phyloP scores from a whole-genome alignment of 352 stramenopile species.

The Phytophthora pseudosyringae region DNA sequence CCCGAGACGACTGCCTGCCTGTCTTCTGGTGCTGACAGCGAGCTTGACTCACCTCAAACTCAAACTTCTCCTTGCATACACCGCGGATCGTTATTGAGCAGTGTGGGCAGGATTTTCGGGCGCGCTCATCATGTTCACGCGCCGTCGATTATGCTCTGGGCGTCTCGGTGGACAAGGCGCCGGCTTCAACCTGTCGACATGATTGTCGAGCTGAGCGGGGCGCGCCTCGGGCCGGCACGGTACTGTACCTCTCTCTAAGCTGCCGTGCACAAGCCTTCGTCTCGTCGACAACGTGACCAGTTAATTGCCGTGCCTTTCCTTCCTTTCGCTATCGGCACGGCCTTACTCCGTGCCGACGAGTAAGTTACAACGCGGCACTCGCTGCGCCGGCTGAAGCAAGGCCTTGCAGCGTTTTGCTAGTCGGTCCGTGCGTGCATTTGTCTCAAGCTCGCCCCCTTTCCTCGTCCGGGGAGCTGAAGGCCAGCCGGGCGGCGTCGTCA shows the following conservation, averaged over 20 bases:
- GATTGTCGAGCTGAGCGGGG: slow-evolving; percentile 16
- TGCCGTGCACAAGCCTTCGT: slow-evolving; percentile 1
- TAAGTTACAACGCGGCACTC: too few relatives aligned
- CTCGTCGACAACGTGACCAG: slow-evolving; percentile 3
- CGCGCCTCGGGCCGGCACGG: background rate
- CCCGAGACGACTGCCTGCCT: too few relatives aligned
- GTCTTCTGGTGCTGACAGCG: too few relatives aligned
- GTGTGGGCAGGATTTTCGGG: slow-evolving; percentile 14
- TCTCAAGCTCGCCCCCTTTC: slow-evolving; percentile 15
- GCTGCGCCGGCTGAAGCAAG: background rate
- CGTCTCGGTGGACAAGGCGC: slow-evolving; percentile 23
- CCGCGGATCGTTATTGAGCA: slow-evolving; percentile 5
- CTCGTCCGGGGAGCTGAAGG: slow-evolving; percentile 21
- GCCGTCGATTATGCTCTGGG: slow-evolving; percentile 16
- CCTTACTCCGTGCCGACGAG: too few relatives aligned
- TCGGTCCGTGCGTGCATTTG: slow-evolving; percentile 8
- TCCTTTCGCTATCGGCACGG: background rate
- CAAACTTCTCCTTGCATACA: too few relatives aligned
- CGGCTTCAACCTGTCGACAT: background rate
- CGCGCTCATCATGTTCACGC: slow-evolving; percentile 10
- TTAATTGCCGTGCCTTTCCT: slow-evolving; percentile 1
- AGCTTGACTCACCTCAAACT: background rate
- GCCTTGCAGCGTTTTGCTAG: slow-evolving; percentile 19
- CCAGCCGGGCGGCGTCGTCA: slow-evolving; percentile 6
- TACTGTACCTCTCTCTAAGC: background rate